Evolutionary conservation across 2,329 filamentous ascomycete genomes (phyloP).

Genomic region (Thelonectria blattea): DNA sequence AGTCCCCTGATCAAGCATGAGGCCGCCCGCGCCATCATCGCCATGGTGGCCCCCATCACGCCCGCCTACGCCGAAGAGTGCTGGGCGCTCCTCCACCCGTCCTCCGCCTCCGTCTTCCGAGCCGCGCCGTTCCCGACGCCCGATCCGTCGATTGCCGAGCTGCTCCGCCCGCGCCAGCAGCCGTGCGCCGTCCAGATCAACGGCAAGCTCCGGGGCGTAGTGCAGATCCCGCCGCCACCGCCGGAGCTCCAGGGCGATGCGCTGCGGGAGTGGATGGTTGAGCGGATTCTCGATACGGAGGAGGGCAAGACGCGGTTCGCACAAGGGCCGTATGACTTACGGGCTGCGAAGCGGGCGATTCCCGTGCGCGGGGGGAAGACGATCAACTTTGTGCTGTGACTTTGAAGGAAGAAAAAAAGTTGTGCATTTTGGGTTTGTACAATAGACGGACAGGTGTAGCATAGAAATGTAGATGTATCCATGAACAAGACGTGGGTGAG

Average conservation of each 20-base stretch:
- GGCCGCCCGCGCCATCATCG: conserved; percentile 64
- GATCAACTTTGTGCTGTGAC: conserved; percentile 73
- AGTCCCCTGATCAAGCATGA: conserved; percentile 53
- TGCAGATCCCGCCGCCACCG: conserved; percentile 65
- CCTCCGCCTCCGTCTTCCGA: conserved; percentile 48
- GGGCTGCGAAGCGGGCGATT: conserved; percentile 67
- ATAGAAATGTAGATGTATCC: conserved; percentile 21
- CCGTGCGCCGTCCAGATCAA: conserved; percentile 77
- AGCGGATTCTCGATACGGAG: conserved; percentile 64
- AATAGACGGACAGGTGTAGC: neutral
- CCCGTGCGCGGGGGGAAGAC: conserved; percentile 70
- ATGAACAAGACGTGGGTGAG: neutral
- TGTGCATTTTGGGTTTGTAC: neutral
- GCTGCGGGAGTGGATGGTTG: conserved; percentile 66
- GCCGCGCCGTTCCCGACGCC: conserved; percentile 63
- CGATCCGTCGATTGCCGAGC: conserved; percentile 55
- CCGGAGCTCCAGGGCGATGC: conserved; percentile 48
- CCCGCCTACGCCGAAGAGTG: conserved; percentile 84
- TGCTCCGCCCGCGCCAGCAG: conserved; percentile 57
- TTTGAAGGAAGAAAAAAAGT: neutral
- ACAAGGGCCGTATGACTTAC: conserved; percentile 52
- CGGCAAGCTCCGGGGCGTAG: conserved; percentile 74
- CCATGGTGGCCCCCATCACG: conserved; percentile 78
- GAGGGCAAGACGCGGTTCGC: conserved; percentile 64
- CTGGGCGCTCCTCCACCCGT: conserved; percentile 66